phyloP scores from a whole-genome alignment of 805 yeast genomes.

The Kazachstania martiniae region DNA sequence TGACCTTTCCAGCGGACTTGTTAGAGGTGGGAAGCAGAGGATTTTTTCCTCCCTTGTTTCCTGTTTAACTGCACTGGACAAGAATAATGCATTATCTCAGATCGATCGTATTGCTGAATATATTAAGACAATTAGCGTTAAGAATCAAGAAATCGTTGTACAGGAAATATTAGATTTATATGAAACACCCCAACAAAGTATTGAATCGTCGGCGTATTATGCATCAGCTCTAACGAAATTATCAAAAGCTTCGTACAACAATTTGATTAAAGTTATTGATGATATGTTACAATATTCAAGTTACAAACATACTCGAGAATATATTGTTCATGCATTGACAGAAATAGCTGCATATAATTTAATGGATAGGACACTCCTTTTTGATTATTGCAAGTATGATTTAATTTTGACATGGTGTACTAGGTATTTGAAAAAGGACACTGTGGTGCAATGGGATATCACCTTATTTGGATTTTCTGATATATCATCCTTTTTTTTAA shows the following conservation, averaged over 20 bases:
- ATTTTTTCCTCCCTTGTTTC: slow-evolving; percentile 14
- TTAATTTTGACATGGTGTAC: slow-evolving; percentile 13
- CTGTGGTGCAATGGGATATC: slow-evolving; percentile 10
- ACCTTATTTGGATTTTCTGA: slow-evolving; percentile 12
- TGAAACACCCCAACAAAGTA: slow-evolving; percentile 13
- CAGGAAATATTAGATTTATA: slow-evolving; percentile 18
- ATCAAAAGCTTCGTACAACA: slow-evolving; percentile 14
- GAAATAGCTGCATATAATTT: slow-evolving; percentile 4
- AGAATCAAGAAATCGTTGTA: slow-evolving; percentile 22
- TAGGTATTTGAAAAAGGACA: neutral
- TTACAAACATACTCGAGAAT: slow-evolving; percentile 12
- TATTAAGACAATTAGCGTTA: slow-evolving; percentile 14
- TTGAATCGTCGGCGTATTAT: slow-evolving; percentile 22
- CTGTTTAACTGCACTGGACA: slow-evolving; percentile 12
- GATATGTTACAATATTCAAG: slow-evolving; percentile 7
- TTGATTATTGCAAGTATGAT: slow-evolving; percentile 16
- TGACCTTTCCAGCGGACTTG: slow-evolving; percentile 11
- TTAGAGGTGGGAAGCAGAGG: slow-evolving; percentile 21
- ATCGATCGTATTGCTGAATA: slow-evolving; percentile 10
- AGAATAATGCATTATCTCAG: slow-evolving; percentile 2
- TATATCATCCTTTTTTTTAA: slow-evolving; percentile 6
- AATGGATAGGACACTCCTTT: slow-evolving; percentile 6
- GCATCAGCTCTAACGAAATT: slow-evolving; percentile 12
- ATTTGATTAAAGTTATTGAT: slow-evolving; percentile 8
- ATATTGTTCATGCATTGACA: slow-evolving; percentile 8